Conservation (phyloP, 257 asterid species). For the Primulina eburnea region DNA sequence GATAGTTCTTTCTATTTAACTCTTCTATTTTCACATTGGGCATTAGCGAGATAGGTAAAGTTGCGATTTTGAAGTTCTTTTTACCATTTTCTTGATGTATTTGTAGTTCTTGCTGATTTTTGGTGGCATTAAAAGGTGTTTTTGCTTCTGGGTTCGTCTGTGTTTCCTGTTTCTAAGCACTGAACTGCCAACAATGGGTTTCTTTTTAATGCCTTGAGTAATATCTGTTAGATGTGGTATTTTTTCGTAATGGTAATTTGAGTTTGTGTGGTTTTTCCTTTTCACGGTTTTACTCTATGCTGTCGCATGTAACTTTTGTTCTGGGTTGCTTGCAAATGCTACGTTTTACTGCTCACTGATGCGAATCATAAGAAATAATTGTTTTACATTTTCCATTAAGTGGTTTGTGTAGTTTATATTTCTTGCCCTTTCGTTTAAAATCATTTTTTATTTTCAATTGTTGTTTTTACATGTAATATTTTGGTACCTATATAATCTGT, state of each 20-base stretch:
- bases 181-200: background rate
- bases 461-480: too few relatives aligned
- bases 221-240: conserved; percentile 16
- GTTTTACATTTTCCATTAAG: background rate
- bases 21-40: conserved; percentile 12
- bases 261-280: background rate
- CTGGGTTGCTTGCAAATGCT: background rate
- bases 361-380: background rate
- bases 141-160: conserved; percentile 14
- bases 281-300: background rate
- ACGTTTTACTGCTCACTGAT: background rate
- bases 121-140: conserved; percentile 5
- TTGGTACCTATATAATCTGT: too few relatives aligned
- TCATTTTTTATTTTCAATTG: background rate
- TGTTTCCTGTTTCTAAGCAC: background rate
- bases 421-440: background rate
- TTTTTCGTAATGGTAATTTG: background rate
- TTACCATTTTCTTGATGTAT: background rate
- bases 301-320: background rate
- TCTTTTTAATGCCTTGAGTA: background rate
- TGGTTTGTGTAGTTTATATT: background rate
- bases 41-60: conserved; percentile 18
- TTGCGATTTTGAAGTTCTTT: background rate
- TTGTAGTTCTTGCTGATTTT: conserved; percentile 4
- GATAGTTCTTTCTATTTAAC: background rate